phyloP scores from a whole-genome alignment of 495 filamentous ascomycete genomes.

The Lasiosphaeria ovina region DNA sequence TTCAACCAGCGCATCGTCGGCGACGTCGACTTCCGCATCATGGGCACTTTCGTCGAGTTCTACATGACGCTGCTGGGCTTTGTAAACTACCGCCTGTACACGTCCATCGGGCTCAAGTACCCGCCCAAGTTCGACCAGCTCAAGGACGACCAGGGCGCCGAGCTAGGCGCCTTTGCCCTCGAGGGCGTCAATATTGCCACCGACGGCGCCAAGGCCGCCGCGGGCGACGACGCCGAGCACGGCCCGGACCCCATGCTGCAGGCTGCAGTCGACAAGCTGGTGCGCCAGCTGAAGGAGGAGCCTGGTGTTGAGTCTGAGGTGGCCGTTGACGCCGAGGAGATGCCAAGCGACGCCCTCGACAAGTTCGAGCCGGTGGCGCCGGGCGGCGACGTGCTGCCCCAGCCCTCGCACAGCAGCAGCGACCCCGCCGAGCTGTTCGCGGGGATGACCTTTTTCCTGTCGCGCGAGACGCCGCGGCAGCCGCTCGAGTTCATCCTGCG shows the following conservation, averaged over 20 bases:
- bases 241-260: conserved; percentile 52
- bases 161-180: conserved; percentile 86
- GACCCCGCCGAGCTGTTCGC: conserved; percentile 71
- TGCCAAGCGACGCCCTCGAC: conserved; percentile 69
- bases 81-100: conserved; percentile 92
- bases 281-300: conserved; percentile 49
- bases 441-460: conserved; percentile 86
- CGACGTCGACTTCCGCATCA: conserved; percentile 96
- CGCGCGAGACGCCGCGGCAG: conserved; percentile 86
- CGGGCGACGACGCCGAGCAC: conserved; percentile 46
- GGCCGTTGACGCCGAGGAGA: conserved; percentile 49
- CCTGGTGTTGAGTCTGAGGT: conserved; percentile 27
- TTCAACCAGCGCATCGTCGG: conserved; percentile 91
- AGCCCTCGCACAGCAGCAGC: conserved; percentile 63
- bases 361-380: conserved; percentile 76
- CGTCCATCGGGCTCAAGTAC: conserved; percentile 84
- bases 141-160: conserved; percentile 84
- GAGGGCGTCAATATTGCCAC: conserved; percentile 65
- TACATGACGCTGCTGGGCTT: conserved; percentile 95
- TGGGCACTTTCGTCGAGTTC: conserved; percentile 98
- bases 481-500: conserved; percentile 92
- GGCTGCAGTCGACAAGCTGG: conserved; percentile 54
- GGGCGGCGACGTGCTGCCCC: conserved; percentile 81
- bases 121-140: conserved; percentile 88
- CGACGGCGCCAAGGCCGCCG: conserved; percentile 49